Base-by-base conservation (phyloP, 176 grass and related monocot species). In the Musa acuminata region DNA sequence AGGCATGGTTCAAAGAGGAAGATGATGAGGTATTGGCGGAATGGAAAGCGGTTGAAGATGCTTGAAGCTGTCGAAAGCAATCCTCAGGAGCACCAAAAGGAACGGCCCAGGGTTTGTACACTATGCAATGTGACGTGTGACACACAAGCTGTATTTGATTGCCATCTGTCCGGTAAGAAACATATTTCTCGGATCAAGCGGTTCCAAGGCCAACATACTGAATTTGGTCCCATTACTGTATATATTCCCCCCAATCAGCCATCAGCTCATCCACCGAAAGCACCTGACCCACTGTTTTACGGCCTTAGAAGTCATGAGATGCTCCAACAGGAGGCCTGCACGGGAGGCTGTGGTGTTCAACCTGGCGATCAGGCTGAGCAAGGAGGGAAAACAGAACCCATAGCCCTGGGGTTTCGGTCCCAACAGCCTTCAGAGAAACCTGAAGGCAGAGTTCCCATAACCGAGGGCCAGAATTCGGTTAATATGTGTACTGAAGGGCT, bases 61-160 rank as follows among this genome's bases (percentile, higher is more conserved):
- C 75, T 57, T 49, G 70, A 85, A 81, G 52, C 58, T 48, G 63
- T 19, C 16, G 78, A 21, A 29, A 27, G 55, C 52, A 80, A 71
- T 53, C 53, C 3, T 64, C 79, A 57, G 9, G 64, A 58, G 27
- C 69, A 77, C 24, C 74, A 59, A 17, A 84, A 75, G 64, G 84
- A 81, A 26, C 87, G 73, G 27, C 81, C 87, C 10, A 24, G 78
- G 66, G 84, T 84, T 62, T 90, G 87, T 70, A 86, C 84, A 9
- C 8, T 90, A 49, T 90, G 87, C 78, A 86, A 81, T 20, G 71
- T 69, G 51, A 90, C 13, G 26, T 90, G 87, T 17, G 78, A 90
- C 71, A 86, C 87, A 55, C 62, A 53, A 81, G 78, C 84, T 71
- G 87, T 90, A 65, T 90, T 90, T 72, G 78, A 86, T 8, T 72